Evolutionary conservation across 2,329 filamentous ascomycete species (phyloP).

Genomic region (Clarireedia homoeocarpa): DNA sequence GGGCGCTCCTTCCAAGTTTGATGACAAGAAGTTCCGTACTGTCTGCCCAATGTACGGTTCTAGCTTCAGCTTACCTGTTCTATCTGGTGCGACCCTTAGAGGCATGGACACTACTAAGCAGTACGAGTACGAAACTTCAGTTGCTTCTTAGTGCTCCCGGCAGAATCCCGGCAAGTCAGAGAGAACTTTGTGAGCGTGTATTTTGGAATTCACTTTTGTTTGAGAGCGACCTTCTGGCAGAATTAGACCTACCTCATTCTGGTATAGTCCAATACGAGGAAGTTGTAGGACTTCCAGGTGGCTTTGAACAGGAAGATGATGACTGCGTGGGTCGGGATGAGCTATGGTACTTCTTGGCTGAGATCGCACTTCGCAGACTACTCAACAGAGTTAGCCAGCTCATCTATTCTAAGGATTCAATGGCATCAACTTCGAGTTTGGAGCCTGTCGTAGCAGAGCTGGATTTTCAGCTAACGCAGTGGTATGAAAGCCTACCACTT

Average conservation of each 20-base stretch:
- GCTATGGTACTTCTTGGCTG: constrained; percentile 78
- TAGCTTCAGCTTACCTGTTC: constrained; percentile 75
- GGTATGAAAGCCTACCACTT: constrained; percentile 71
- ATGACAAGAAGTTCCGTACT: constrained; percentile 75
- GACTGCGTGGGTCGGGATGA: constrained; percentile 64
- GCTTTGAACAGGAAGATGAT: constrained; percentile 63
- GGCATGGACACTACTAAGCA: constrained; percentile 74
- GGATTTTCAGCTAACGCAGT: constrained; percentile 75
- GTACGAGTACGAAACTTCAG: constrained; percentile 74
- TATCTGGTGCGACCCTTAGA: constrained; percentile 76
- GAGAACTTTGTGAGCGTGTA: constrained; percentile 67
- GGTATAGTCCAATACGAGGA: constrained; percentile 79
- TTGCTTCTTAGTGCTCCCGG: constrained; percentile 67
- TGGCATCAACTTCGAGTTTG: constrained; percentile 62
- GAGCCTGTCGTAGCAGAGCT: constrained; percentile 74
- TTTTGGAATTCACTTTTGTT: constrained; percentile 81
- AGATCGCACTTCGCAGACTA: constrained; percentile 70
- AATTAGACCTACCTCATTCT: constrained; percentile 74
- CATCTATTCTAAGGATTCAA: constrained; percentile 68
- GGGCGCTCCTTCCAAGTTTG: constrained; percentile 67
- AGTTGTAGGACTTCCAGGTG: constrained; percentile 67
- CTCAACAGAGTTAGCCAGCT: constrained; percentile 73
- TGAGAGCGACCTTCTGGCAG: constrained; percentile 71
- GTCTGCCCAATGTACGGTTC: constrained; percentile 71
- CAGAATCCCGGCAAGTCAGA: constrained; percentile 60